A percentile compares a stretch with the other conserved stretches of the same genome.
These are phyloP conservation scores for Quercus ilex DNA, from an alignment of 306 rosid species.

Conservation along the genomic window DNA sequence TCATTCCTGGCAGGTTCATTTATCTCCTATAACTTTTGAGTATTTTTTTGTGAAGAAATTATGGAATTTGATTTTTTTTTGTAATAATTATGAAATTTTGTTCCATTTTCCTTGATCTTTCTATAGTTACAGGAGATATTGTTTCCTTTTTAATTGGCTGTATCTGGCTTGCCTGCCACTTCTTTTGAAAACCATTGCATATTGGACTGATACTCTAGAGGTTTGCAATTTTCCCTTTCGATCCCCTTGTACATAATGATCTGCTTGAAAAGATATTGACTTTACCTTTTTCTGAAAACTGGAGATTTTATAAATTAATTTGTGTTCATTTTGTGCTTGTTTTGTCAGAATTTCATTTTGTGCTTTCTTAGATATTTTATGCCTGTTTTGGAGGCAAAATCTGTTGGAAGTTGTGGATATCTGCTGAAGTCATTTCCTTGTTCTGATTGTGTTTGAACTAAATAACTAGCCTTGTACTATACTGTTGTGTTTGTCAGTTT, in stretches of 20 bases:
- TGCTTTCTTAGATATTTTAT: no score
- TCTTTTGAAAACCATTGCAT: slow-evolving; percentile 66
- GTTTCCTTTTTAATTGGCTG: slow-evolving; percentile 66
- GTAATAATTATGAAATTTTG: neutral
- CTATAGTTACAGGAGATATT: slow-evolving; percentile 10
- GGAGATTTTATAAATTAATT: no score
- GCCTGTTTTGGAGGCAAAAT: no score
- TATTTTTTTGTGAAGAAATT: slow-evolving; percentile 9
- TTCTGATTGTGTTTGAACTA: no score
- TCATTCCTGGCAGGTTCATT: slow-evolving; percentile 72
- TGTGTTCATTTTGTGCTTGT: no score
- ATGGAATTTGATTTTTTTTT: neutral
- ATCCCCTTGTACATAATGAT: neutral
- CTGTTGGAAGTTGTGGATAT: no score
- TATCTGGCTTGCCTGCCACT: slow-evolving; percentile 78
- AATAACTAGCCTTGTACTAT: no score
- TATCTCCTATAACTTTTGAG: slow-evolving; percentile 4
- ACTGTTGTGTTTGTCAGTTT: no score
- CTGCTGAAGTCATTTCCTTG: no score
- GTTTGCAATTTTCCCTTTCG: slow-evolving; percentile 31
- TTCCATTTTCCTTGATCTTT: slow-evolving; percentile 1
- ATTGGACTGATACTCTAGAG: slow-evolving; percentile 82
- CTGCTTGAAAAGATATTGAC: no score
- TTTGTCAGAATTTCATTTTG: no score
- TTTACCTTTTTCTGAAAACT: no score